phyloP scores from a whole-genome alignment of 139 green algal species.

The Coelastrella sp. region DNA sequence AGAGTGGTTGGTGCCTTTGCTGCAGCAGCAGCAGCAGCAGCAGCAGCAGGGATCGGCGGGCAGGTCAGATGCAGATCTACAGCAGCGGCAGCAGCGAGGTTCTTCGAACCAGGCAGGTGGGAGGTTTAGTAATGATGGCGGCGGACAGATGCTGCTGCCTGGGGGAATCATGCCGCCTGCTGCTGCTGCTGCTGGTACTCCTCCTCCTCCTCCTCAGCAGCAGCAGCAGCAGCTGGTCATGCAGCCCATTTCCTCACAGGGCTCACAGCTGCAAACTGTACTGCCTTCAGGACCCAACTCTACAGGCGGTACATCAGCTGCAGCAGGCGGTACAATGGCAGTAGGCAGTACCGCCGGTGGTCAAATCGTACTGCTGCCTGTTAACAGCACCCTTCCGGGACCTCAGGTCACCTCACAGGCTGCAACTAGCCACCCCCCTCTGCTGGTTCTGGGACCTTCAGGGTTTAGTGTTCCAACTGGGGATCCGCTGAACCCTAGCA shows the following conservation, averaged over 20 bases:
- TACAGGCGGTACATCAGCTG: slow-evolving; percentile 18
- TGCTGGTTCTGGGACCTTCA: not conserved
- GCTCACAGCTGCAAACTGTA: not conserved
- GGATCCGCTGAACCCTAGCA: not conserved
- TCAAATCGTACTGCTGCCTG: not conserved
- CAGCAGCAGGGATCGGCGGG: not conserved
- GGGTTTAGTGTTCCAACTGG: not conserved
- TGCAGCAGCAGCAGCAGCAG: slow-evolving; percentile 35
- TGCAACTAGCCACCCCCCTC: not conserved
- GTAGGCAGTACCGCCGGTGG: slow-evolving; percentile 30
- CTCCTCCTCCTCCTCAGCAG: slow-evolving; percentile 4
- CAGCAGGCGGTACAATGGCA: slow-evolving; percentile 37
- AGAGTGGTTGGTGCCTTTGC: slow-evolving; percentile 4
- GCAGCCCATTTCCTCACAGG: not conserved
- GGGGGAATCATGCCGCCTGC: not conserved
- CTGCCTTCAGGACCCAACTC: not conserved
- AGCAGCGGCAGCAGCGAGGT: not conserved
- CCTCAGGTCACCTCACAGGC: not conserved
- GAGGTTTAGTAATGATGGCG: not conserved
- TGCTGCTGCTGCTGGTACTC: not conserved
- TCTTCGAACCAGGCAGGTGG: not conserved
- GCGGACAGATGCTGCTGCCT: not conserved
- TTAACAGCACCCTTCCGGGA: not conserved
- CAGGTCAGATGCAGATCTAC: not conserved
- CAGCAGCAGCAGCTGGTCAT: slow-evolving; percentile 39